phyloP scores from a whole-genome alignment of 2,329 filamentous ascomycete species.

The Fusarium coicis region DNA sequence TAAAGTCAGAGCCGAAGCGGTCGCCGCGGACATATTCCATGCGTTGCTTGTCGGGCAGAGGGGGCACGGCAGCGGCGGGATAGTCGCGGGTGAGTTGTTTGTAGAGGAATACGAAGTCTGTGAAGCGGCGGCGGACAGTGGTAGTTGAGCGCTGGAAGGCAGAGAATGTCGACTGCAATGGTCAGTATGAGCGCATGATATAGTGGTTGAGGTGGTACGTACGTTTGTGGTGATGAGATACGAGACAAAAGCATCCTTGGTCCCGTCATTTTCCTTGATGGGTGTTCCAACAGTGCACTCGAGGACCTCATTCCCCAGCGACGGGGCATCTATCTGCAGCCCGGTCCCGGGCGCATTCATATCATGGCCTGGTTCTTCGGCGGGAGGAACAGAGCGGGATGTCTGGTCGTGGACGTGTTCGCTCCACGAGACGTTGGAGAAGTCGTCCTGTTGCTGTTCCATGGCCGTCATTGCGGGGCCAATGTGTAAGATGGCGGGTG shows the following conservation, averaged over 20 bases:
- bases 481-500: neutral
- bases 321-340: conserved; percentile 67
- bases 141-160: conserved; percentile 88
- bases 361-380: conserved; percentile 47
- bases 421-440: conserved; percentile 85
- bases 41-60: conserved; percentile 97
- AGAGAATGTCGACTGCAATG: conserved; percentile 84
- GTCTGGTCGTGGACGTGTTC: conserved; percentile 61
- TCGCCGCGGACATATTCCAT: conserved; percentile 99
- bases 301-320: conserved; percentile 77
- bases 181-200: conserved; percentile 6
- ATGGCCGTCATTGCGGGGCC: conserved; percentile 52
- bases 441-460: conserved; percentile 71
- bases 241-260: conserved; percentile 95
- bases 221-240: conserved; percentile 94
- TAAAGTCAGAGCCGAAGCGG: conserved; percentile 94
- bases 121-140: conserved; percentile 88
- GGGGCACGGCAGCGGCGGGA: conserved; percentile 90
- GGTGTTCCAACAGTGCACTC: conserved; percentile 86
- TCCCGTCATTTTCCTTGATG: conserved; percentile 94
- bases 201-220: conserved; percentile 33
- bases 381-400: conserved; percentile 26
- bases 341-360: conserved; percentile 59
- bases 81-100: conserved; percentile 90
- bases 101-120: conserved; percentile 96